A percentile compares a stretch with the other conserved stretches of the same genome.
Conservation (phyloP, 176 grass and related monocot species). For the Paspalum vaginatum region DNA sequence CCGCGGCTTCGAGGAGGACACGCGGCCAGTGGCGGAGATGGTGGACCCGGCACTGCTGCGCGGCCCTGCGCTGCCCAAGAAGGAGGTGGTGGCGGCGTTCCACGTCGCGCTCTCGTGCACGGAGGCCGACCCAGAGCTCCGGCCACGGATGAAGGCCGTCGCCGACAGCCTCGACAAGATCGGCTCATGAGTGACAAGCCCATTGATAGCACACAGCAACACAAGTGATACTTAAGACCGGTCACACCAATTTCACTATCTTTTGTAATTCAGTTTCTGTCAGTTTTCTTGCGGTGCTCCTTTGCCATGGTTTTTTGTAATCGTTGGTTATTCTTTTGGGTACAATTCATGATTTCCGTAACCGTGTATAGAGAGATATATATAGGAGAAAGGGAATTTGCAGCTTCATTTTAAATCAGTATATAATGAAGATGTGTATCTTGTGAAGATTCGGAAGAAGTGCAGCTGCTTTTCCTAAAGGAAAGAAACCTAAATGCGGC, state of each 20-base stretch:
- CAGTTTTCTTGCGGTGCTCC: background rate
- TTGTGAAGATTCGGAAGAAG: background rate
- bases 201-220: background rate
- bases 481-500: too few relatives aligned
- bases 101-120: constrained; percentile 78
- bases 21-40: constrained; percentile 62
- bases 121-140: constrained; percentile 54
- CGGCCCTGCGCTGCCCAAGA: constrained; percentile 49
- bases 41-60: constrained; percentile 58
- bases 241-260: background rate
- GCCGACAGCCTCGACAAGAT: constrained; percentile 82
- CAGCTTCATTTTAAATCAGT: background rate
- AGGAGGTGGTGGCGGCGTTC: constrained; percentile 81
- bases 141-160: constrained; percentile 81
- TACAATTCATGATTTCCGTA: constrained; percentile 12
- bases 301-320: background rate
- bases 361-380: constrained; percentile 4
- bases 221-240: background rate
- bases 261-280: background rate
- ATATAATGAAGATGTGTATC: background rate
- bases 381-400: background rate
- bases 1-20: constrained; percentile 63
- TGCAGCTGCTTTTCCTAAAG: background rate
- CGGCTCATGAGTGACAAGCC: background rate
- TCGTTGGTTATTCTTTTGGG: constrained; percentile 26